phyloP scores from a whole-genome alignment of 352 stramenopile genomes.

The Pythium aristosporum region DNA sequence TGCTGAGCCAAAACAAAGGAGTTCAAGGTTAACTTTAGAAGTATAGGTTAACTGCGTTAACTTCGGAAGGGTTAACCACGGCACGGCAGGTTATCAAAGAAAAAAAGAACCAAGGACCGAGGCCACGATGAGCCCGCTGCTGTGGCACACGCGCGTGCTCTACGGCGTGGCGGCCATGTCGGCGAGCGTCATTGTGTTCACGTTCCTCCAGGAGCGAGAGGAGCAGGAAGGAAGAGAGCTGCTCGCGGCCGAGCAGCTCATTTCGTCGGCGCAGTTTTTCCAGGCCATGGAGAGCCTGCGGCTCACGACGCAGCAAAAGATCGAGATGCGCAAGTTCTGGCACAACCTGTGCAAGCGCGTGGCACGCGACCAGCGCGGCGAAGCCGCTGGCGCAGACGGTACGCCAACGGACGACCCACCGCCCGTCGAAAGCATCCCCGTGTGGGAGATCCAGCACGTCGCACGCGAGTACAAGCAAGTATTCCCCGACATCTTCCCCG shows the following conservation, averaged over 20 bases:
- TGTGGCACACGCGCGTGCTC: constrained; percentile 53
- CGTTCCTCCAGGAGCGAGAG: constrained; percentile 77
- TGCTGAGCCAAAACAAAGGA: constrained; percentile 2
- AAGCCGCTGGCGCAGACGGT: neutral
- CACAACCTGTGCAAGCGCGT: constrained; percentile 61
- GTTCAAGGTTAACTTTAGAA: constrained; percentile 23
- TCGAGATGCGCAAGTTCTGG: constrained; percentile 80
- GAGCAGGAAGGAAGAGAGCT: constrained; percentile 63
- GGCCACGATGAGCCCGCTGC: constrained; percentile 29
- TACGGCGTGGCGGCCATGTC: constrained; percentile 84
- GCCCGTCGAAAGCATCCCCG: constrained; percentile 31
- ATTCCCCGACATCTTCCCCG: constrained; percentile 77
- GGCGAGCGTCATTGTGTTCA: constrained; percentile 72
- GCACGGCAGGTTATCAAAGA: neutral
- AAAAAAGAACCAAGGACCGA: neutral
- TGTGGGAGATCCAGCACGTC: constrained; percentile 73
- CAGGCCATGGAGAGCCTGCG: constrained; percentile 58
- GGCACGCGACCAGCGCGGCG: constrained; percentile 16
- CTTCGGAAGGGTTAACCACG: neutral
- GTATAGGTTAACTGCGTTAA: constrained; percentile 1
- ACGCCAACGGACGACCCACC: neutral
- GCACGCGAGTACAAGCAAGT: constrained; percentile 81
- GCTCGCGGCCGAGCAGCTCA: constrained; percentile 46
- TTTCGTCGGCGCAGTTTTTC: constrained; percentile 63
- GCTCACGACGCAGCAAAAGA: constrained; percentile 54